phyloP scores from a whole-genome alignment of 2,329 filamentous ascomycete genomes.

The Anthostomella pinea region DNA sequence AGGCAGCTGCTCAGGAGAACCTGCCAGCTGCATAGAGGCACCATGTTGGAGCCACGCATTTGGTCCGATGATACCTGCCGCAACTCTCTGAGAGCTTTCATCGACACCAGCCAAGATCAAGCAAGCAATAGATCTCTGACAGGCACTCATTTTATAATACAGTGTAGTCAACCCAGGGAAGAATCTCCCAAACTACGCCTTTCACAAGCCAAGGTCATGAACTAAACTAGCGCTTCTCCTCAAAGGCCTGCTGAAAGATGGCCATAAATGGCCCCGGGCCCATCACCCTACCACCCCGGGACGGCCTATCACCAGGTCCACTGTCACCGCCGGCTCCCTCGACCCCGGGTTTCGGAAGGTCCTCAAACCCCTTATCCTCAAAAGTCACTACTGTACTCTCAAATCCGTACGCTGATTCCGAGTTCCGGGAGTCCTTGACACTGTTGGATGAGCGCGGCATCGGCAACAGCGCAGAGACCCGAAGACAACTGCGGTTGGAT shows the following conservation, averaged over 20 bases:
- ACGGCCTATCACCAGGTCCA: slow-evolving; percentile 26
- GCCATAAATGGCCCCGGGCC: slow-evolving; percentile 27
- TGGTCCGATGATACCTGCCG: too few relatives aligned
- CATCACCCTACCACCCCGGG: slow-evolving; percentile 25
- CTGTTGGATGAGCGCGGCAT: slow-evolving; percentile 72
- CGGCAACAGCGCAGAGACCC: slow-evolving; percentile 72
- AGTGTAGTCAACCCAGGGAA: too few relatives aligned
- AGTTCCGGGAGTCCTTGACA: slow-evolving; percentile 80
- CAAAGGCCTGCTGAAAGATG: slow-evolving; percentile 28
- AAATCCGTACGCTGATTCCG: slow-evolving; percentile 86
- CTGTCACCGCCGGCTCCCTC: slow-evolving; percentile 32
- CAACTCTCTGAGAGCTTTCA: background rate
- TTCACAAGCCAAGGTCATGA: too few relatives aligned
- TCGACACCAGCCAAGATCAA: background rate
- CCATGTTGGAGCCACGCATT: too few relatives aligned
- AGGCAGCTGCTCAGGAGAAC: slow-evolving; percentile 2
- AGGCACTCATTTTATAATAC: too few relatives aligned
- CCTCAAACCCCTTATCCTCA: slow-evolving; percentile 67
- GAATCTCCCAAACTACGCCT: too few relatives aligned
- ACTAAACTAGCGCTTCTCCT: too few relatives aligned
- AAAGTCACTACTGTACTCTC: slow-evolving; percentile 85
- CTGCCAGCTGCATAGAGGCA: too few relatives aligned
- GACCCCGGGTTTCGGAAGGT: slow-evolving; percentile 34
- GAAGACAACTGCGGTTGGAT: slow-evolving; percentile 76
- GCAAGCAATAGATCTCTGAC: background rate